phyloP scores from a whole-genome alignment of 1,284 basidiomycete genomes.

The Fomitopsis schrenkii region DNA sequence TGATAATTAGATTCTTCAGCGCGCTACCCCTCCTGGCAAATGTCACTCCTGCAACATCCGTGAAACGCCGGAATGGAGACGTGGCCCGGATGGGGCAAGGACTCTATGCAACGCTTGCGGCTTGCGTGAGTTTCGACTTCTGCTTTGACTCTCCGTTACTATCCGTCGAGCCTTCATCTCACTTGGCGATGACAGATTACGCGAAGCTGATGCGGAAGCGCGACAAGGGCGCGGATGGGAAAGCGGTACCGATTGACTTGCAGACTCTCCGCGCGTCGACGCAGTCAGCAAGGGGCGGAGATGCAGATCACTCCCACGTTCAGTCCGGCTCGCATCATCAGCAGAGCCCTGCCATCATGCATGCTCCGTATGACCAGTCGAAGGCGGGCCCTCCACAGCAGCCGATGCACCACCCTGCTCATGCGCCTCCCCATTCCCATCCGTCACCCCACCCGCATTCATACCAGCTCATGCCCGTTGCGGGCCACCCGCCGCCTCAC shows the following conservation, averaged over 20 bases:
- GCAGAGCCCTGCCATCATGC: slow-evolving; percentile 8
- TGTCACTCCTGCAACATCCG: slow-evolving; percentile 81
- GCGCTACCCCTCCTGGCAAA: slow-evolving; percentile 76
- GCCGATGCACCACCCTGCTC: slow-evolving; percentile 19
- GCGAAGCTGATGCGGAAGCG: slow-evolving; percentile 75
- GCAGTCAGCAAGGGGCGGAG: slow-evolving; percentile 45
- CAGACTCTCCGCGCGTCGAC: slow-evolving; percentile 66
- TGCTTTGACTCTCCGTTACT: not conserved
- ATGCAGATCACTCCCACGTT: slow-evolving; percentile 16
- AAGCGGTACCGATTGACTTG: slow-evolving; percentile 57
- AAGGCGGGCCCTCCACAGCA: slow-evolving; percentile 10
- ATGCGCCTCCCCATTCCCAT: slow-evolving; percentile 11
- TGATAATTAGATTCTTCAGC: slow-evolving; percentile 36
- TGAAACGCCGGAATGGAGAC: slow-evolving; percentile 81
- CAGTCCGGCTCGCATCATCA: slow-evolving; percentile 12
- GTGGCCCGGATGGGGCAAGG: slow-evolving; percentile 75
- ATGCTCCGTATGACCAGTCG: slow-evolving; percentile 18
- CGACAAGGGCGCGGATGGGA: slow-evolving; percentile 57
- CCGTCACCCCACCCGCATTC: slow-evolving; percentile 9
- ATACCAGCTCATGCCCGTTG: slow-evolving; percentile 27
- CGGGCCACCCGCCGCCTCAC: slow-evolving; percentile 22
- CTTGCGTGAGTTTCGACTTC: slow-evolving; percentile 52
- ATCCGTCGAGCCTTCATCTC: slow-evolving; percentile 8
- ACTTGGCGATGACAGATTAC: slow-evolving; percentile 48
- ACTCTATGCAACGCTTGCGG: slow-evolving; percentile 82